Evolutionary conservation across 352 stramenopile genomes (phyloP).

Genomic region (Globisporangium okanoganense): DNA sequence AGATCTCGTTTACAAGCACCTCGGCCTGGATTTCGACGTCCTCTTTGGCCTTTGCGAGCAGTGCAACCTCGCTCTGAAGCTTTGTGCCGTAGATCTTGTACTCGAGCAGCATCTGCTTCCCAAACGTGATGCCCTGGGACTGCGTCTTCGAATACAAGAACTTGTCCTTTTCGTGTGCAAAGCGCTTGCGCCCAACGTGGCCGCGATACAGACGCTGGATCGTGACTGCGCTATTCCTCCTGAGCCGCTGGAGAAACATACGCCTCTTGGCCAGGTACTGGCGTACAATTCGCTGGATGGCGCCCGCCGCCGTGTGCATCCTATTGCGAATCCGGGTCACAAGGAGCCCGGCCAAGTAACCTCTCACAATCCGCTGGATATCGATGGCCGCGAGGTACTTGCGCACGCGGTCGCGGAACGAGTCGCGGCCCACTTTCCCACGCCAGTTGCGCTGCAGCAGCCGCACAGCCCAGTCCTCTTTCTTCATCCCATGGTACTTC

Average conservation of each 20-base stretch:
- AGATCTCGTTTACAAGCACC: conserved; percentile 89
- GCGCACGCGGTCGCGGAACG: conserved; percentile 67
- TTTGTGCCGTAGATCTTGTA: conserved; percentile 94
- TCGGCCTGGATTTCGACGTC: conserved; percentile 88
- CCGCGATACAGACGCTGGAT: conserved; percentile 91
- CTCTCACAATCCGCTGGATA: conserved; percentile 87
- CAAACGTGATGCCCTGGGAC: conserved; percentile 92
- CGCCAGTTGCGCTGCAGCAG: conserved; percentile 91
- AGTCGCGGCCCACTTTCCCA: conserved; percentile 83
- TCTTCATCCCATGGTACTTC: conserved; percentile 73
- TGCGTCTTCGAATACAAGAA: conserved; percentile 94
- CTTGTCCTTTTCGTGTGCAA: conserved; percentile 87
- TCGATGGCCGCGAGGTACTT: conserved; percentile 76
- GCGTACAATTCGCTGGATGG: conserved; percentile 83
- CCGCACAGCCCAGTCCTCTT: conserved; percentile 87
- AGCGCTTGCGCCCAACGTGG: conserved; percentile 74
- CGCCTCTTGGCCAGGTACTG: conserved; percentile 49
- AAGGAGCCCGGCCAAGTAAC: conserved; percentile 51
- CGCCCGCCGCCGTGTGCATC: conserved; percentile 49
- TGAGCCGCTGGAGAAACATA: conserved; percentile 41
- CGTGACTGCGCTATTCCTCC: conserved; percentile 55
- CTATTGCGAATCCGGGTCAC: conserved; percentile 52
- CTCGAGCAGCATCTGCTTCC: conserved; percentile 94
- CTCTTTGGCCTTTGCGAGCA: conserved; percentile 89
- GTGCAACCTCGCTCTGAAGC: conserved; percentile 91